phyloP scores from a whole-genome alignment of 306 rosid species.

The Canavalia ensiformis region DNA sequence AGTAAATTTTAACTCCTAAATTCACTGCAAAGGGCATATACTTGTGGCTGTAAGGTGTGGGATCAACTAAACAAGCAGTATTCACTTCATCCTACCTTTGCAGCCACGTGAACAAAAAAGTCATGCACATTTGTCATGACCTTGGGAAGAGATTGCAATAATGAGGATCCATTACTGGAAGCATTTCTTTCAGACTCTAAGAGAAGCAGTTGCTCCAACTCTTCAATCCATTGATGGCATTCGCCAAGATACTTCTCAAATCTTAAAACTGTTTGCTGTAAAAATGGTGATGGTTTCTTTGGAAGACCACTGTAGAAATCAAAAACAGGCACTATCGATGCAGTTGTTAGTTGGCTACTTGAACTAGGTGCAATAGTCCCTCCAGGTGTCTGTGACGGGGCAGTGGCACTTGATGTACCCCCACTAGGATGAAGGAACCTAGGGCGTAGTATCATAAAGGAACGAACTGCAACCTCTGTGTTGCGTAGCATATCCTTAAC shows the following conservation, averaged over 20 bases:
- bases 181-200: conserved; percentile 70
- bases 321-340: conserved; percentile 83
- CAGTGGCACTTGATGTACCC: conserved; percentile 76
- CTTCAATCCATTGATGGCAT: conserved; percentile 95
- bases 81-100: conserved; percentile 71
- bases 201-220: conserved; percentile 89
- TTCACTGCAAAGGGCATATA: conserved; percentile 20
- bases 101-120: conserved; percentile 95
- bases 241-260: conserved; percentile 87
- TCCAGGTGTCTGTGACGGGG: conserved; percentile 76
- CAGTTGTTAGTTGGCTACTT: conserved; percentile 67
- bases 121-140: conserved; percentile 95
- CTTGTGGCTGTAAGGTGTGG: conserved; percentile 26
- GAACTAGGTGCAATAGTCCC: conserved; percentile 56
- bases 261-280: conserved; percentile 85
- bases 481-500: conserved; percentile 87
- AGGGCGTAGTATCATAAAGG: conserved; percentile 91
- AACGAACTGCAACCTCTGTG: conserved; percentile 94
- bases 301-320: conserved; percentile 96
- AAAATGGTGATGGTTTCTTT: conserved; percentile 90
- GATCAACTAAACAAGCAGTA: conserved; percentile 22
- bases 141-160: conserved; percentile 92
- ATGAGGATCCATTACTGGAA: conserved; percentile 68
- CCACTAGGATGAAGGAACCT: conserved; percentile 86
- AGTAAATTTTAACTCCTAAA: conserved; percentile 3